Conservation (phyloP, 2,329 filamentous ascomycete species). For the Pseudogymnoascus sp. region DNA sequence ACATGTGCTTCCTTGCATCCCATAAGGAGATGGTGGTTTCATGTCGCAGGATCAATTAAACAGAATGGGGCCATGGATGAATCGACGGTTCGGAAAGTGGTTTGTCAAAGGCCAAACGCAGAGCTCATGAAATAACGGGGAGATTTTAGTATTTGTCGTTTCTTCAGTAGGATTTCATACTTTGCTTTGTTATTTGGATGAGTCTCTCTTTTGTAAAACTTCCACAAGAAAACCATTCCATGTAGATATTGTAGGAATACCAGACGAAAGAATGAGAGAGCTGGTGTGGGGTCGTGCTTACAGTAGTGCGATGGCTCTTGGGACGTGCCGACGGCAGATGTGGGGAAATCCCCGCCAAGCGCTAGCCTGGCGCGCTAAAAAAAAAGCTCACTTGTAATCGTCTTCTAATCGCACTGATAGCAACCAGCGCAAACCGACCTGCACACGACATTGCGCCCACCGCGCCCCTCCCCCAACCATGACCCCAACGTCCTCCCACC, state of each 20-base stretch:
- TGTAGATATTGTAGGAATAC: not conserved
- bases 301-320: too few species aligned
- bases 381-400: not conserved
- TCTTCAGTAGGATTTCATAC: not conserved
- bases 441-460: not conserved
- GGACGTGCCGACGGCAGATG: too few species aligned
- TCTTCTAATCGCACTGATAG: not conserved
- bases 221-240: not conserved
- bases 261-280: not conserved
- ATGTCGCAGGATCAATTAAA: not conserved
- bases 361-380: not conserved
- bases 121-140: not conserved
- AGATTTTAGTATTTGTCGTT: not conserved
- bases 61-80: conserved; percentile 1
- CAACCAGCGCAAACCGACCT: not conserved
- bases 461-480: not conserved
- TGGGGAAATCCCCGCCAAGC: not conserved
- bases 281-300: too few species aligned
- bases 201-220: not conserved
- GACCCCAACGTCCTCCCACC: not conserved
- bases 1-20: not conserved
- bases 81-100: not conserved
- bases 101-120: not conserved
- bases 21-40: not conserved
- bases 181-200: not conserved